A percentile compares a stretch with the other conserved stretches of the same genome.
Conservation (phyloP, 78 protist species). For the Polysphondylium violaceum region DNA sequence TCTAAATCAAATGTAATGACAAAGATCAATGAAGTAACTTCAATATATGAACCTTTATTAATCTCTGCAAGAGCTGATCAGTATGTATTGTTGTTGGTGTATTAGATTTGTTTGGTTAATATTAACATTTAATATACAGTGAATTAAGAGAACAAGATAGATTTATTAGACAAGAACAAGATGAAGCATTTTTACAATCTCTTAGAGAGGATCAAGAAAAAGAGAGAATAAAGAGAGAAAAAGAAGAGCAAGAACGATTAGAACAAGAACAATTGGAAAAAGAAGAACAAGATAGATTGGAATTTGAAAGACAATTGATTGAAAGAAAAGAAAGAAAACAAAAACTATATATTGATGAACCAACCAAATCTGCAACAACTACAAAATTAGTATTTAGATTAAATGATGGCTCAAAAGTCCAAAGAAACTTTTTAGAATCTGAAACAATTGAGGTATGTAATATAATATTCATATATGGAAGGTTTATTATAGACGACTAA, state of each 20-base stretch:
- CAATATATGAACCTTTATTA: conserved; percentile 21
- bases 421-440: conserved; percentile 49
- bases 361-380: not conserved
- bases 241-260: conserved; percentile 6
- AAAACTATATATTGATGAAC: not conserved
- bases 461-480: no score
- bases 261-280: conserved; percentile 13
- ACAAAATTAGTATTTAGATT: conserved; percentile 50
- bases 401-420: conserved; percentile 62
- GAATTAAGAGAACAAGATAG: conserved; percentile 50
- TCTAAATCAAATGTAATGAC: not conserved
- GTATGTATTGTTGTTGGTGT: conserved; percentile 1
- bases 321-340: conserved; percentile 17
- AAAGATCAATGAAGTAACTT: not conserved
- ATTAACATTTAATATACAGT: conserved; percentile 8
- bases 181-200: conserved; percentile 29
- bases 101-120: not conserved
- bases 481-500: no score
- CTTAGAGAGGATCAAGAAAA: conserved; percentile 44
- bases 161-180: conserved; percentile 59
- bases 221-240: conserved; percentile 13
- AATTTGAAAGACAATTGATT: not conserved
- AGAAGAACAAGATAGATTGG: conserved; percentile 31
- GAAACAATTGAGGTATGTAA: conserved; percentile 25
- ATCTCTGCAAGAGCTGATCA: conserved; percentile 1